These are phyloP conservation scores for Trichoderma atroviride DNA, from an alignment of 2,329 filamentous ascomycete species.

Conservation along the genomic window DNA sequence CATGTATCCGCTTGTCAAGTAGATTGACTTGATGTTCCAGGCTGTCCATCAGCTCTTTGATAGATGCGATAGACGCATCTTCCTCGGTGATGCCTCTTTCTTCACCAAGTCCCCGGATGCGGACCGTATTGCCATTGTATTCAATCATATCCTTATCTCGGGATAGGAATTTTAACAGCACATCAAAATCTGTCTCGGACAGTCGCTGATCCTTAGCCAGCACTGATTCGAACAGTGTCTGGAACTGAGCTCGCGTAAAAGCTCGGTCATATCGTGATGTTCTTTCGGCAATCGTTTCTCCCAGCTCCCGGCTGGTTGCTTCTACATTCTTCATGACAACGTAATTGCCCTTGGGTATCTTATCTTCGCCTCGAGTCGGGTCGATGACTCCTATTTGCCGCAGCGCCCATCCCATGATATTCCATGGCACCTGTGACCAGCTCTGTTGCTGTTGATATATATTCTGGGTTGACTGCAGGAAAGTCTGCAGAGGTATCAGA, in stretches of 20 bases:
- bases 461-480: conserved; percentile 65
- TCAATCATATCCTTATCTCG: conserved; percentile 64
- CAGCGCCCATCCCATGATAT: conserved; percentile 74
- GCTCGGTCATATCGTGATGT: conserved; percentile 64
- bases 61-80: conserved; percentile 78
- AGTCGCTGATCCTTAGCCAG: conserved; percentile 55
- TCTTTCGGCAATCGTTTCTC: conserved; percentile 46
- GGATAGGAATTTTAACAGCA: conserved; percentile 70
- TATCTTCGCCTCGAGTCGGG: conserved; percentile 52
- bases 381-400: conserved; percentile 67
- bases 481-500: conserved; percentile 72
- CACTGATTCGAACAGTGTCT: conserved; percentile 56
- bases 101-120: conserved; percentile 64
- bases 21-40: conserved; percentile 72
- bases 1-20: conserved; percentile 67
- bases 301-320: conserved; percentile 58
- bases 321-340: conserved; percentile 68
- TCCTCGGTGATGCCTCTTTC: conserved; percentile 66
- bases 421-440: conserved; percentile 69
- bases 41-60: conserved; percentile 76
- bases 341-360: conserved; percentile 62
- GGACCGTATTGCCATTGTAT: conserved; percentile 71
- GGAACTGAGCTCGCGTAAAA: conserved; percentile 68
- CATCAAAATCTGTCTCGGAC: conserved; percentile 66
- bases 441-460: conserved; percentile 68